Base-by-base conservation (phyloP, 805 yeast genomes). In the Wickerhamiella hasegawae region DNA sequence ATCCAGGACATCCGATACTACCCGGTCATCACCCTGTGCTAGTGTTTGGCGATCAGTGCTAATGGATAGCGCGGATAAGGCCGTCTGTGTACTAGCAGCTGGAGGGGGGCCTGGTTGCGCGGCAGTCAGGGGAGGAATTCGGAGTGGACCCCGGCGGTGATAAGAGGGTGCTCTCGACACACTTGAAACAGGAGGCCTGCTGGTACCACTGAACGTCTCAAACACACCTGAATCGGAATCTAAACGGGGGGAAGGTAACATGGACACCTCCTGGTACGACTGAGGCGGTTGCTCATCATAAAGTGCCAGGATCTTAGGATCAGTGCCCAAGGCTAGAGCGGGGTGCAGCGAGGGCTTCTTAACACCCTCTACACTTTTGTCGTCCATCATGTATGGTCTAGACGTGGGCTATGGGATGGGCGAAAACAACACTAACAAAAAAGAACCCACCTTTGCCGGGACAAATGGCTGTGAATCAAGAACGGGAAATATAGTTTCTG, bases 211-310 rank as follows among this genome's bases (percentile, higher is more conserved):
- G 23, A 36, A 39, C 18, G 34, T 32, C 27, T 35, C 38, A 24
- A 39, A 39, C 16, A 33, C 31, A 11, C 37, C 36, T 19, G 31
- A 12, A 14, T 16, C 38, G 21, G 15, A n/a, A 21, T 18, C 33
- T 14, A 34, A 28, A 2, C 37, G 32, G 4, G 42, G 42, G 18
- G 40, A 36, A 3, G 42, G 42, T 16, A 39, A 32, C 21, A 34
- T 24, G 10, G 40, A 36, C 14, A 39, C 32, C 26, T 37, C 41
- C n/a, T n/a, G n/a, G n/a, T n/a, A n/a, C n/a, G n/a, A n/a, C n/a
- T n/a, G n/a, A n/a, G n/a, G n/a, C n/a, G n/a, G n/a, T n/a, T n/a
- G n/a, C n/a, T n/a, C n/a, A n/a, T n/a, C n/a, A n/a, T n/a, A n/a
- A n/a, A n/a, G n/a, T n/a, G n/a, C n/a, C n/a, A n/a, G n/a, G n/a